phyloP scores from a whole-genome alignment of 352 stramenopile genomes.

The Pythium phragmitis region DNA sequence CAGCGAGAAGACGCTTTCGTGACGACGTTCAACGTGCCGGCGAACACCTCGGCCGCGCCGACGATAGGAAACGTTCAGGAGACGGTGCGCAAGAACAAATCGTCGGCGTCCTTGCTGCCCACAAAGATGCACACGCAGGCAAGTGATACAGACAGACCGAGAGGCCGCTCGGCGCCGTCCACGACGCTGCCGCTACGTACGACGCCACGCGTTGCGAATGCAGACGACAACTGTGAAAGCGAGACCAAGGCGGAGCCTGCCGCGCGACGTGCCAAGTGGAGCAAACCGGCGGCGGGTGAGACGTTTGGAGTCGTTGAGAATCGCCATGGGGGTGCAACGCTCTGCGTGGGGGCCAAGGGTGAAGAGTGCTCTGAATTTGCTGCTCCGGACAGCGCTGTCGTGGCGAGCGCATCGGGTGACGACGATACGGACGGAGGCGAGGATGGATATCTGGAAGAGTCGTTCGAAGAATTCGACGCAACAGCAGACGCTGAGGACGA shows the following conservation, averaged over 20 bases:
- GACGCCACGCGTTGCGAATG: conserved; percentile 11
- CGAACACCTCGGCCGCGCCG: neutral
- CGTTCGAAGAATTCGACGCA: conserved; percentile 82
- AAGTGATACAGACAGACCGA: conserved; percentile 23
- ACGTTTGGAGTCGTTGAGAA: conserved; percentile 18
- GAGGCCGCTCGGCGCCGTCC: conserved; percentile 43
- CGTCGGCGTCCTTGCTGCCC: conserved; percentile 41
- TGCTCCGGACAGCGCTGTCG: neutral
- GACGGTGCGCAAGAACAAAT: conserved; percentile 44
- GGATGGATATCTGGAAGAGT: conserved; percentile 78
- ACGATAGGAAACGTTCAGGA: conserved; percentile 7
- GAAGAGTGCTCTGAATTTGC: neutral
- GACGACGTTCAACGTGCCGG: conserved; percentile 75
- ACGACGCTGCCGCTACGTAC: conserved; percentile 32
- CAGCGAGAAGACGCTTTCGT: conserved; percentile 76
- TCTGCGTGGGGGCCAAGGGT: conserved; percentile 20
- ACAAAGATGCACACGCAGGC: conserved; percentile 25
- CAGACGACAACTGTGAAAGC: neutral
- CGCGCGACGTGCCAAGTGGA: conserved; percentile 52
- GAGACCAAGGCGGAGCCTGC: conserved; percentile 11
- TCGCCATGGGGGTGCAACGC: conserved; percentile 17
- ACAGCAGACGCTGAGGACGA: conserved; percentile 19
- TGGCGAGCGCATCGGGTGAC: neutral
- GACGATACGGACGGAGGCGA: conserved; percentile 39
- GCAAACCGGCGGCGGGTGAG: conserved; percentile 14